Evolutionary conservation across 2,329 filamentous ascomycete species (phyloP).

Genomic region (Epichloe typhina): DNA sequence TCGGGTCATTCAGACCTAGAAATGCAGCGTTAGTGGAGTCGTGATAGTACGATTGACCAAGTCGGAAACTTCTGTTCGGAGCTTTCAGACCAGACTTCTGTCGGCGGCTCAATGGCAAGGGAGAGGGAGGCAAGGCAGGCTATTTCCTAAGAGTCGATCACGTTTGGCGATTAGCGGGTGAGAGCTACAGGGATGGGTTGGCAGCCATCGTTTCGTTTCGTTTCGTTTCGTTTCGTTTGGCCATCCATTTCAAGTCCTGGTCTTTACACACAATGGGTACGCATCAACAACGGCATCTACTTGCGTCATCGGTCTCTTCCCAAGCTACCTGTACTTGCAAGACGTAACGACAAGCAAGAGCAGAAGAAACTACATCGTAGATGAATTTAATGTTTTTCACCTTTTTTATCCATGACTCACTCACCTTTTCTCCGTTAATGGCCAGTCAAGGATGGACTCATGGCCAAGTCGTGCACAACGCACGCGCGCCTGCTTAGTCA

Average conservation of each 20-base stretch:
- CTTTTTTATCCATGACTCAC: background rate
- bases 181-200: background rate
- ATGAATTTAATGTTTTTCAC: background rate
- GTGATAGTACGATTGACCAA: background rate
- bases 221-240: background rate
- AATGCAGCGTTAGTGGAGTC: background rate
- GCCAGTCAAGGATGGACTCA: background rate
- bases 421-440: background rate
- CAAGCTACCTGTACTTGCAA: background rate
- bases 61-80: background rate
- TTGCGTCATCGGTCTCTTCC: background rate
- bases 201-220: background rate
- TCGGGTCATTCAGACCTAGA: too few relatives aligned
- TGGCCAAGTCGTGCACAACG: background rate
- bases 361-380: background rate
- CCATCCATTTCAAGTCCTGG: background rate
- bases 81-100: too few relatives aligned
- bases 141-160: too few relatives aligned
- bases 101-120: too few relatives aligned
- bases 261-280: too few relatives aligned
- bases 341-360: background rate
- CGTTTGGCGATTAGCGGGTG: background rate
- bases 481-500: conserved; percentile 2
- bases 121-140: too few relatives aligned
- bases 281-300: background rate